phyloP scores from a whole-genome alignment of 108 stramenopile species.

The Discostella stelligeroides region DNA sequence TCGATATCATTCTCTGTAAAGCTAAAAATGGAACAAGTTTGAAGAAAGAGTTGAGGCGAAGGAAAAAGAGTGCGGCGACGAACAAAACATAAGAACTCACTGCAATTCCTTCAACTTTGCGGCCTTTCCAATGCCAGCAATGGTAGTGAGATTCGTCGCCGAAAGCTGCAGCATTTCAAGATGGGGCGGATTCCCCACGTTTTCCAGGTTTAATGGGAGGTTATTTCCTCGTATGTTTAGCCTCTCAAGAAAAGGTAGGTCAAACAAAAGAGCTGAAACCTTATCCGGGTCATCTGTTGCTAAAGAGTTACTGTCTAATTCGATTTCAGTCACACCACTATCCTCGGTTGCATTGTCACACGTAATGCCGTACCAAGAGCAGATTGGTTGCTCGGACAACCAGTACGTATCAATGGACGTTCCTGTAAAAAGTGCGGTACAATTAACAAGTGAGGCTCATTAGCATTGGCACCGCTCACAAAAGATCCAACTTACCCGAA shows the following conservation, averaged over 20 bases:
- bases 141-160: constrained; percentile 52
- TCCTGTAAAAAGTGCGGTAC: background rate
- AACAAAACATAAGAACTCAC: background rate
- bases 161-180: constrained; percentile 63
- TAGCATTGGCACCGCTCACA: background rate
- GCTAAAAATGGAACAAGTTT: background rate
- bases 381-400: constrained; percentile 51
- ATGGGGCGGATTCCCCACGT: constrained; percentile 51
- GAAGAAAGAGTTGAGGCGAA: background rate
- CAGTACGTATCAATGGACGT: constrained; percentile 34
- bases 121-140: constrained; percentile 57
- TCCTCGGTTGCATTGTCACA: constrained; percentile 45
- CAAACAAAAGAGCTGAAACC: constrained; percentile 43
- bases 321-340: constrained; percentile 41
- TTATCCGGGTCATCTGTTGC: constrained; percentile 28
- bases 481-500: constrained; percentile 12
- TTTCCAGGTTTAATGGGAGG: constrained; percentile 57
- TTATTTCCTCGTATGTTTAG: constrained; percentile 49
- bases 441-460: background rate
- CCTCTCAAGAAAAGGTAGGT: constrained; percentile 28
- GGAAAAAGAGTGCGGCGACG: background rate
- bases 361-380: constrained; percentile 73
- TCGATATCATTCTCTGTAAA: constrained; percentile 63
- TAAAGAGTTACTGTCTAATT: constrained; percentile 53
- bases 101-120: constrained; percentile 57